These are phyloP conservation scores for Cornus florida DNA, from an alignment of 148 eudicot genomes.

Conservation along the genomic window DNA sequence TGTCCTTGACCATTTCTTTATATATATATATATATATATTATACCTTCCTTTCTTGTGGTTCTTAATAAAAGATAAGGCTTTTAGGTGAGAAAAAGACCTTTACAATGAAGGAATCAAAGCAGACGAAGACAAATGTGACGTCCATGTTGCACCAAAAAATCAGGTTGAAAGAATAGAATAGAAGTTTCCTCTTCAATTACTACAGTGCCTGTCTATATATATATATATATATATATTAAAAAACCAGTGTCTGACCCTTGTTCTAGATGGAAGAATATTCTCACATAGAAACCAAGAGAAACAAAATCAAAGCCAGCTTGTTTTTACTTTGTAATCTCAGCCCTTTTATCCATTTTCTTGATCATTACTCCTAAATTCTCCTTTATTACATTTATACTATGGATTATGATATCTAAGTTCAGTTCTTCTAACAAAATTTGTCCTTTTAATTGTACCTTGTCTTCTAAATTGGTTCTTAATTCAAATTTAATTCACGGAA, in stretches of 20 bases:
- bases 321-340: background rate
- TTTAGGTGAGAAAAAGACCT: background rate
- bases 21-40: too few relatives aligned
- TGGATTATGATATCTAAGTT: background rate
- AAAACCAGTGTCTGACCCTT: background rate
- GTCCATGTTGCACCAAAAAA: too few relatives aligned
- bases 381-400: background rate
- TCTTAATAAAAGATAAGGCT: background rate
- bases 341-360: slow-evolving; percentile 2
- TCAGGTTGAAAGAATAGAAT: background rate
- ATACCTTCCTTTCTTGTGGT: too few relatives aligned
- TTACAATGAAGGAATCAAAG: background rate
- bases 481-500: too few relatives aligned
- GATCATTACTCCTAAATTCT: background rate
- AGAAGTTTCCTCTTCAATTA: background rate
- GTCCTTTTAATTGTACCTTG: background rate
- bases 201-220: background rate
- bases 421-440: background rate
- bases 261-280: slow-evolving; percentile 1
- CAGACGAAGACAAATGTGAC: too few relatives aligned
- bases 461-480: too few relatives aligned
- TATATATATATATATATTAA: background rate
- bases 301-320: background rate
- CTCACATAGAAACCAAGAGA: background rate
- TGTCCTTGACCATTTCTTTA: too few relatives aligned